A percentile compares a stretch with the other conserved stretches of the same genome.
Conservation (phyloP, 306 rosid genomes). For the Citrullus mucosospermus region DNA sequence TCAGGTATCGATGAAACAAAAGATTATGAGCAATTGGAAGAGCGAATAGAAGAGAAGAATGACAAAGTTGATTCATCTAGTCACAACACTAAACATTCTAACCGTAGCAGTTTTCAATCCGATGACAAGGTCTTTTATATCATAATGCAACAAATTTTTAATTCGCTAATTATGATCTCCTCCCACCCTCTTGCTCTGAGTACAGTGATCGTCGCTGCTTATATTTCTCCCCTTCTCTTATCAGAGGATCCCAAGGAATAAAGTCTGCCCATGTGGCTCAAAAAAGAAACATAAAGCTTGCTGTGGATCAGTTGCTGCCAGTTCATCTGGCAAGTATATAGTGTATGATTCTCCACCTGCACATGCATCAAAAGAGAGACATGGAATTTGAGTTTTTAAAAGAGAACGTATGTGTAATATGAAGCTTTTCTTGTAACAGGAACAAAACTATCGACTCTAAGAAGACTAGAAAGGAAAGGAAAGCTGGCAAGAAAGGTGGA, state of each 20-base stretch:
- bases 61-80: constrained; percentile 18
- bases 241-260: constrained; percentile 58
- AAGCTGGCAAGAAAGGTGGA: constrained; percentile 39
- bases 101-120: constrained; percentile 19
- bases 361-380: not conserved
- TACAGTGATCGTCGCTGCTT: not conserved
- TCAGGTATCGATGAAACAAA: constrained; percentile 23
- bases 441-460: constrained; percentile 37
- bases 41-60: constrained; percentile 20
- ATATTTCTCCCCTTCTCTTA: not conserved
- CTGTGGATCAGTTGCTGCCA: constrained; percentile 48
- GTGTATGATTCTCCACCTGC: constrained; percentile 29
- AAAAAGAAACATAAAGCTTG: constrained; percentile 73
- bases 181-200: not conserved
- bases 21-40: constrained; percentile 15
- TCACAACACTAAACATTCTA: constrained; percentile 9
- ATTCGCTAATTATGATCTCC: not conserved
- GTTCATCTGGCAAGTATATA: constrained; percentile 30
- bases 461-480: constrained; percentile 40
- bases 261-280: constrained; percentile 67
- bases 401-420: constrained; percentile 10
- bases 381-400: not conserved
- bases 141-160: not conserved
- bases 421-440: constrained; percentile 28
- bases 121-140: constrained; percentile 39